Conservation (phyloP, 2,329 filamentous ascomycete genomes). For the Cryphonectria japonica region DNA sequence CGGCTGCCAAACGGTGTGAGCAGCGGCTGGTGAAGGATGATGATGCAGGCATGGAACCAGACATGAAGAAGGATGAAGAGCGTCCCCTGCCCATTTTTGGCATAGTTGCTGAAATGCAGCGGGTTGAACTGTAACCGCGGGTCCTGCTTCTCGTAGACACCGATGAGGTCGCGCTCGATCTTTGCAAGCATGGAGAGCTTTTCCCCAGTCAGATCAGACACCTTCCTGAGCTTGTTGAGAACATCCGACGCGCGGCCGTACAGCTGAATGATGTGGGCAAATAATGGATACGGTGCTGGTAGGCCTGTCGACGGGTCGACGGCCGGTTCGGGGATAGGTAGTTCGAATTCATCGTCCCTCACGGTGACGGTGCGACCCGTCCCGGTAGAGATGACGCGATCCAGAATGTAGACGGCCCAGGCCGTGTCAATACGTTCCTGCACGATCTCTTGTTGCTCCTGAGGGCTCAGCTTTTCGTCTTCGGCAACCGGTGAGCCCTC, state of each 20-base stretch:
- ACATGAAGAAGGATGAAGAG: constrained; percentile 87
- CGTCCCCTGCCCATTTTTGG: constrained; percentile 78
- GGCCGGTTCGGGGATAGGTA: constrained; percentile 64
- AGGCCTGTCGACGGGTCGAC: constrained; percentile 63
- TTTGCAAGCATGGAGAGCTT: constrained; percentile 71
- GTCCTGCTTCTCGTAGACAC: constrained; percentile 73
- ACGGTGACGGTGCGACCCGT: constrained; percentile 84
- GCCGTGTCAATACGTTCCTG: constrained; percentile 85
- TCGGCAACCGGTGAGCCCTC: constrained; percentile 33
- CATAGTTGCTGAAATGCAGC: constrained; percentile 83
- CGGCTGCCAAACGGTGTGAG: constrained; percentile 72
- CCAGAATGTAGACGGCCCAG: constrained; percentile 87
- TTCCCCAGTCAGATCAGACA: constrained; percentile 74
- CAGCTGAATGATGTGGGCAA: constrained; percentile 83
- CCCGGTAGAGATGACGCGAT: constrained; percentile 84
- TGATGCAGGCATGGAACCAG: constrained; percentile 87
- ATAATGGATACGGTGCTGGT: constrained; percentile 77
- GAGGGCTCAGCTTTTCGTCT: constrained; percentile 42
- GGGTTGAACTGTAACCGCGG: constrained; percentile 80
- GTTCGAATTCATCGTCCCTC: constrained; percentile 82
- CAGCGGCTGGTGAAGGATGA: constrained; percentile 81
- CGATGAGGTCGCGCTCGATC: constrained; percentile 82
- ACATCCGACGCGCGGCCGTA: constrained; percentile 85
- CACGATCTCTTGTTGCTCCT: constrained; percentile 69
- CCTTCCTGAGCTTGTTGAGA: constrained; percentile 77